A percentile compares a stretch with the other conserved stretches of the same genome.
phyloP scores from a whole-genome alignment of 148 eudicot genomes.

The Fallopia convolvulus region DNA sequence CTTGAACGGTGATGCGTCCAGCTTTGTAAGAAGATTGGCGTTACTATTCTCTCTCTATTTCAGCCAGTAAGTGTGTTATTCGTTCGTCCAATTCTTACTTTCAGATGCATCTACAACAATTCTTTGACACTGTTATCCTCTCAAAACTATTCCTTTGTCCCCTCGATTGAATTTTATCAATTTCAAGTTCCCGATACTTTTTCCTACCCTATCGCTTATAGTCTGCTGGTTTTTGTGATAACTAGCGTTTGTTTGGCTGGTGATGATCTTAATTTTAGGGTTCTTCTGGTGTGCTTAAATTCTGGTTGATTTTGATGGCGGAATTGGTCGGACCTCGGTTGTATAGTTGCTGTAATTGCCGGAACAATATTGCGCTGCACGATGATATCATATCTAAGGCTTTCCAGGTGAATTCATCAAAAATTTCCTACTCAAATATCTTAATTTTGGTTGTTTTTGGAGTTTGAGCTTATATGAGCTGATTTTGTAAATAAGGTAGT shows the following conservation, averaged over 20 bases:
- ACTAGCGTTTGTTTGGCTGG: neutral
- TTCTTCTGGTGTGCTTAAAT: neutral
- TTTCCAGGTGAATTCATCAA: constrained; percentile 33
- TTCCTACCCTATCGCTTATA: neutral
- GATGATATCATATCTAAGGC: constrained; percentile 53
- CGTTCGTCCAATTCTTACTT: neutral
- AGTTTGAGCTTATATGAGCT: neutral
- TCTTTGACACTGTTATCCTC: neutral
- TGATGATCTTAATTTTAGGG: constrained; percentile 1
- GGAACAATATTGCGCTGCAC: constrained; percentile 42
- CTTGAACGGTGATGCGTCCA: neutral
- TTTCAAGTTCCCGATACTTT: neutral
- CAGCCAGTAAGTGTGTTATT: neutral
- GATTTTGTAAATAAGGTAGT: neutral
- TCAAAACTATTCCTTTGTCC: neutral
- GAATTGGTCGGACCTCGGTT: constrained; percentile 27
- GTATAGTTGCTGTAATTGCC: constrained; percentile 51
- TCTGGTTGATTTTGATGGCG: constrained; percentile 13
- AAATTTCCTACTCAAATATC: neutral
- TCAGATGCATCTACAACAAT: neutral
- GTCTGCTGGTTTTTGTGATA: neutral
- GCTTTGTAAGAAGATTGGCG: neutral
- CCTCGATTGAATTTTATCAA: neutral
- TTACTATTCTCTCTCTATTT: neutral
- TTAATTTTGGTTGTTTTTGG: neutral